A percentile compares a stretch with the other conserved stretches of the same genome.
phyloP scores from a whole-genome alignment of 179 eudicot genomes.

The Carnegiea gigantea region DNA sequence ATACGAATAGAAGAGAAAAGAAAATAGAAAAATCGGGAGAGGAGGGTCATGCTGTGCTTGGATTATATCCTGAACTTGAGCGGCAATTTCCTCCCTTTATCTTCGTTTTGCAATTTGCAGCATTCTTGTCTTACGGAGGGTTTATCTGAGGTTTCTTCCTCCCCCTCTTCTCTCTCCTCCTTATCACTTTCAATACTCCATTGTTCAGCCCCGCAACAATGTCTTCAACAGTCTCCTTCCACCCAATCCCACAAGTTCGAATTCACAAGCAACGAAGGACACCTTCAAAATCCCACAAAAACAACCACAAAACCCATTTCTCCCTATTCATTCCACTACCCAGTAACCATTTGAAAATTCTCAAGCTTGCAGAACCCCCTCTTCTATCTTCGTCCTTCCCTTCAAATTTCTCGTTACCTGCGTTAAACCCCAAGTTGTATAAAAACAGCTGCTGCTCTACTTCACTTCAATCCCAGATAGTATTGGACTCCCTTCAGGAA shows the following conservation, averaged over 20 bases:
- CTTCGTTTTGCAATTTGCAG: constrained; percentile 21
- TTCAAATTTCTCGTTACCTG: constrained; percentile 49
- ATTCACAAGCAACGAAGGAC: constrained; percentile 39
- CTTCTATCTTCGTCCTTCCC: constrained; percentile 52
- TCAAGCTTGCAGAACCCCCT: constrained; percentile 18
- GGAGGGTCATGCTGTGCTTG: constrained; percentile 9
- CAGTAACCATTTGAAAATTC: constrained; percentile 23
- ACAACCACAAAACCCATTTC: constrained; percentile 28
- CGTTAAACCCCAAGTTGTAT: constrained; percentile 24
- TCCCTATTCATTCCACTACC: constrained; percentile 36
- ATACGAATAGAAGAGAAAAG: neutral
- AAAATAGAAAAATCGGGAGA: constrained; percentile 3
- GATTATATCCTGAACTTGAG: constrained; percentile 32
- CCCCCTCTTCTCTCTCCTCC: neutral
- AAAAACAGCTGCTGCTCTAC: constrained; percentile 29
- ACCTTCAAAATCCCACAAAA: constrained; percentile 25
- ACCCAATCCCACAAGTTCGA: constrained; percentile 57
- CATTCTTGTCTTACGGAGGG: constrained; percentile 25
- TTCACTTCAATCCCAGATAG: constrained; percentile 42
- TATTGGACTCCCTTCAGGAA: constrained; percentile 59
- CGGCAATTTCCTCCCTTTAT: constrained; percentile 34
- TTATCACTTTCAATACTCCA: neutral
- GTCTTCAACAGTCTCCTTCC: constrained; percentile 63
- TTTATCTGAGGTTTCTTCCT: constrained; percentile 33
- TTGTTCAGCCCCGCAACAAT: constrained; percentile 19